phyloP scores from a whole-genome alignment of 352 stramenopile species.

The Globisporangium spinosum region DNA sequence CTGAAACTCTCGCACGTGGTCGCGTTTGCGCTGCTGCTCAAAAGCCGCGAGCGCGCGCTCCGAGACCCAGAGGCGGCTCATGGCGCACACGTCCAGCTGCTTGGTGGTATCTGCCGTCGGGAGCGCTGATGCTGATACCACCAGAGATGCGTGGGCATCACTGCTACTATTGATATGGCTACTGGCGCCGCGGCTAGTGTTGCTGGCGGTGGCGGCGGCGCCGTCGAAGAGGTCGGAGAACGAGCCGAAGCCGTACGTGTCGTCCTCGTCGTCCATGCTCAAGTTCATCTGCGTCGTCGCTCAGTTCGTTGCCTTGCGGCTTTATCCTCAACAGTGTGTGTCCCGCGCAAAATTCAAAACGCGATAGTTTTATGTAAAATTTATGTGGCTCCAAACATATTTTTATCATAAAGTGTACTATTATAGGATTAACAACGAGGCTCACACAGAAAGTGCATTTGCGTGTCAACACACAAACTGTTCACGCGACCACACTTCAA shows the following conservation, averaged over 20 bases:
- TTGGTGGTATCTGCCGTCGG: slow-evolving; percentile 7
- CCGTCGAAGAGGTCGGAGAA: slow-evolving; percentile 57
- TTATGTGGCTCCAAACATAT: background rate
- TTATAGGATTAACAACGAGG: background rate
- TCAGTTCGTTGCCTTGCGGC: background rate
- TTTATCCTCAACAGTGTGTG: background rate
- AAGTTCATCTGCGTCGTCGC: background rate
- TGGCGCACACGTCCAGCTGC: slow-evolving; percentile 30
- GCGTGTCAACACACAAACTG: background rate
- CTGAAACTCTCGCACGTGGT: slow-evolving; percentile 25
- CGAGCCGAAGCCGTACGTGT: slow-evolving; percentile 68
- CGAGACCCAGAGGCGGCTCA: slow-evolving; percentile 49
- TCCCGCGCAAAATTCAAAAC: slow-evolving; percentile 10
- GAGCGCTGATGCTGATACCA: background rate
- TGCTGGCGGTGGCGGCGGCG: background rate
- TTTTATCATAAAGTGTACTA: background rate
- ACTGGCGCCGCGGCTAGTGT: background rate
- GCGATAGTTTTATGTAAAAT: background rate
- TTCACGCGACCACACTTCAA: background rate
- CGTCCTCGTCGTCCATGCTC: slow-evolving; percentile 54
- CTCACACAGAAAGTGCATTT: background rate
- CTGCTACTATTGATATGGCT: background rate
- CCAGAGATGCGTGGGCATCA: background rate
- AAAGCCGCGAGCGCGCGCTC: slow-evolving; percentile 39
- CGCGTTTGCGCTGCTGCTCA: slow-evolving; percentile 26